These are phyloP conservation scores for Candida berthetii DNA, from an alignment of 805 yeast genomes.

Conservation along the genomic window DNA sequence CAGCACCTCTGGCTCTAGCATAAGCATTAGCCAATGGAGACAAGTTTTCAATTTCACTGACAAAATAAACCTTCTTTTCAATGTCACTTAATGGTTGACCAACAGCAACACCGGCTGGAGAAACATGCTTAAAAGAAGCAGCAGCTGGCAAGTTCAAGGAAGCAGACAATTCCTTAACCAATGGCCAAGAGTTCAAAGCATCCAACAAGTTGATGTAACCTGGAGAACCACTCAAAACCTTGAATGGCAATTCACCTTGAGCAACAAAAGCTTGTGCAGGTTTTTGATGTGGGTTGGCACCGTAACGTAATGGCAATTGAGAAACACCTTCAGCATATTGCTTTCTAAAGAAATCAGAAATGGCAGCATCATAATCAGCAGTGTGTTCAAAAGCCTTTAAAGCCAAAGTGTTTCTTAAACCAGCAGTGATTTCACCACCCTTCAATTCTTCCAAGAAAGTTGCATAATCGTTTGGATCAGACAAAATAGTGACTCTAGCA, in stretches of 20 bases:
- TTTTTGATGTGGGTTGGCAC: constrained; percentile 98
- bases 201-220: constrained; percentile 96
- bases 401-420: constrained; percentile 77
- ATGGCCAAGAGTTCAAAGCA: constrained; percentile 98
- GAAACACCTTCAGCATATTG: constrained; percentile 86
- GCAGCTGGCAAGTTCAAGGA: constrained; percentile 96
- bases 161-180: constrained; percentile 93
- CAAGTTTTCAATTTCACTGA: constrained; percentile 87
- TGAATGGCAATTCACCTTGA: constrained; percentile 87
- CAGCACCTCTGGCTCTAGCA: constrained; percentile 99
- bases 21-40: constrained; percentile 97
- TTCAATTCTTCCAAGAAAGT: constrained; percentile 74
- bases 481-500: constrained; percentile 88
- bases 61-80: constrained; percentile 95
- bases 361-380: constrained; percentile 94
- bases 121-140: constrained; percentile 97
- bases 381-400: constrained; percentile 98
- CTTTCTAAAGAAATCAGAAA: constrained; percentile 95
- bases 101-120: constrained; percentile 98
- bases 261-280: constrained; percentile 96
- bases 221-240: constrained; percentile 91
- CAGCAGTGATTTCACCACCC: constrained; percentile 62
- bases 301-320: constrained; percentile 94
- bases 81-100: constrained; percentile 88
- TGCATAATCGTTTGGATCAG: constrained; percentile 93